These are phyloP conservation scores for Aspergillus costaricaensis DNA, from an alignment of 2,329 filamentous ascomycete genomes.

Conservation along the genomic window DNA sequence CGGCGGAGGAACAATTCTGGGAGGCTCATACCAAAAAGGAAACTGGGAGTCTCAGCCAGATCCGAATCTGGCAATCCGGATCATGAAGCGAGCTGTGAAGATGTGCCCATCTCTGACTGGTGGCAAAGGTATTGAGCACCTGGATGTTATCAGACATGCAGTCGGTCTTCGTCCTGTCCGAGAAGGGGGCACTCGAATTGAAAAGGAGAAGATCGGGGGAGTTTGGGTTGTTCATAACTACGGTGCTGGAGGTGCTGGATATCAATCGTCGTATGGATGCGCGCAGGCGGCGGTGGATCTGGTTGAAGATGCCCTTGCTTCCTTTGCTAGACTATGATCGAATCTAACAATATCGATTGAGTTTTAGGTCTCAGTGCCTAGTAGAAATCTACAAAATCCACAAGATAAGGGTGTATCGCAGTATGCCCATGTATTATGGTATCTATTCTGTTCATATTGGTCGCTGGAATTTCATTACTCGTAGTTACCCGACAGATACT, in stretches of 20 bases:
- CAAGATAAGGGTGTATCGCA: too few relatives aligned
- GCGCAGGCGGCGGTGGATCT: neutral
- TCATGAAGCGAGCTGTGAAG: slow-evolving; percentile 67
- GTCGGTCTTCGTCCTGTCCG: slow-evolving; percentile 77
- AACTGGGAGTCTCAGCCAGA: slow-evolving; percentile 78
- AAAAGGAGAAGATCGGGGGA: slow-evolving; percentile 64
- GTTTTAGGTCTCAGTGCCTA: too few relatives aligned
- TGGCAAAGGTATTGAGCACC: slow-evolving; percentile 60
- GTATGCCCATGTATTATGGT: too few relatives aligned
- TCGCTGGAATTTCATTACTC: too few relatives aligned
- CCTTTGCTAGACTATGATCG: too few relatives aligned
- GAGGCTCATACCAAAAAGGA: slow-evolving; percentile 75
- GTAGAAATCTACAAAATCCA: too few relatives aligned
- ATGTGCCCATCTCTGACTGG: slow-evolving; percentile 44
- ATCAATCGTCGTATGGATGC: slow-evolving; percentile 10
- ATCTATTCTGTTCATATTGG: too few relatives aligned
- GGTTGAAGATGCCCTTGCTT: neutral
- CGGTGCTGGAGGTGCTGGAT: slow-evolving; percentile 6
- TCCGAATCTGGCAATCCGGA: slow-evolving; percentile 72
- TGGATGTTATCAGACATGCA: slow-evolving; percentile 74
- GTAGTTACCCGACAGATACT: too few relatives aligned
- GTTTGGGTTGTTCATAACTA: slow-evolving; percentile 11
- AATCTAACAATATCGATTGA: too few relatives aligned
- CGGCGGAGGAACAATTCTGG: slow-evolving; percentile 75
- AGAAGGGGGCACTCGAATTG: slow-evolving; percentile 70